Evolutionary conservation across 257 asterid species (phyloP), one percentile per base, ranked within the genome.

Genomic region (Anisodus acutangulus): DNA sequence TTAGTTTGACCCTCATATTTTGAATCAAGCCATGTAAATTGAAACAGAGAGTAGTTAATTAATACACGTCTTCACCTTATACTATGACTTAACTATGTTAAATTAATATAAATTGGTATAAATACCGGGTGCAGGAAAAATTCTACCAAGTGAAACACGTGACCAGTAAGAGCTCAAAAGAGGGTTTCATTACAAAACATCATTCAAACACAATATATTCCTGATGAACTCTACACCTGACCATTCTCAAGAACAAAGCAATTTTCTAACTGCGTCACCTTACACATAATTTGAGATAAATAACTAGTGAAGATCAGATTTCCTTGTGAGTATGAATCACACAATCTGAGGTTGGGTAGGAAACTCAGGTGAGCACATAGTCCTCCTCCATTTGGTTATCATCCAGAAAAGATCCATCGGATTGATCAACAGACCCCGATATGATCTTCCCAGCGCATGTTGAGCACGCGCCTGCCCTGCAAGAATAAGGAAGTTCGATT

Each of bases 241-340:
- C 22, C 63, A 76, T 53, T 26, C 64, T 76, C 81, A 76, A 76
- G 8, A 26, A 51, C 26, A 19, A 19, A 74, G 16, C 59, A 72
- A 72, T 19, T 2, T 74, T 19, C 60, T 2, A 74, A 49, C 43
- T 74, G 26, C 45, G 26, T 76, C 62, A 76, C 37, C 81, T 13
- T n/a, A 41, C 84, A 35, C 60, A 74, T 15, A 62, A 83, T 83
- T 79, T 59, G 59, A 83, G 17, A 35, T 82, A 66, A 11, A 63
- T 9, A 45, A 84, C 88, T 85, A 91, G 86, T 92, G 94, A 53
- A 94, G 91, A 76, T 94, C 97, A 84, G 86, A 72, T 87, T 87
- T 95, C 97, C 89, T 92, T 93, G 89, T 93, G 98, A 64, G 95
- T 90, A 88, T 92, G 95, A 83, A 94, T 93, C 85, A 89, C 98